Evolutionary conservation across 495 filamentous ascomycete species (phyloP).

Genomic region (Apiosordaria backusii): DNA sequence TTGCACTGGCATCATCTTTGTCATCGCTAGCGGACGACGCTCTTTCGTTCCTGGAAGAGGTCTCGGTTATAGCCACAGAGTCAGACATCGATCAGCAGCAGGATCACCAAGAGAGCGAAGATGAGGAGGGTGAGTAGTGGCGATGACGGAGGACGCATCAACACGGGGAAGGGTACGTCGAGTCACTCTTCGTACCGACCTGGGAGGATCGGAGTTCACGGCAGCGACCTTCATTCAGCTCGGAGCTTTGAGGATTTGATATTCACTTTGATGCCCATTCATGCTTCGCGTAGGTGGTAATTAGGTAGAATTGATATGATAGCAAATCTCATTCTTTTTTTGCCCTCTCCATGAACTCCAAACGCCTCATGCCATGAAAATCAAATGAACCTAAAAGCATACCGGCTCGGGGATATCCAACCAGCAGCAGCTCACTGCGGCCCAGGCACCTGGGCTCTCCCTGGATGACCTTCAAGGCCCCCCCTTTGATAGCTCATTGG

Average conservation of each 20-base stretch:
- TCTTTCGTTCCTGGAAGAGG: not conserved
- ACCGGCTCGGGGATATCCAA: not conserved
- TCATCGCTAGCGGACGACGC: not conserved
- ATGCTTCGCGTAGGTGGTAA: not conserved
- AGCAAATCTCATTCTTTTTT: not conserved
- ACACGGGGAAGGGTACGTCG: not conserved
- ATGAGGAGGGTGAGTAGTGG: not conserved
- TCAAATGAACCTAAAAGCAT: not conserved
- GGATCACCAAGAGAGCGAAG: not conserved
- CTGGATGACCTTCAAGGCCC: not conserved
- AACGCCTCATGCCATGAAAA: not conserved
- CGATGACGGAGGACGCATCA: not conserved
- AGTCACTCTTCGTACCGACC: not conserved
- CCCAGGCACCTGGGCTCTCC: not conserved
- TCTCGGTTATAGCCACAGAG: not conserved
- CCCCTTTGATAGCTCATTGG: not conserved
- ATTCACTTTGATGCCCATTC: too few relatives aligned
- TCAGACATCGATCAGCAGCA: not conserved
- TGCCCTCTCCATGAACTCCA: not conserved
- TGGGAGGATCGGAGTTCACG: not conserved
- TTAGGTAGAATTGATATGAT: too few relatives aligned
- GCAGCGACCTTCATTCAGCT: too few relatives aligned
- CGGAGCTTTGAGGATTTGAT: too few relatives aligned
- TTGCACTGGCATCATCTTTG: not conserved
- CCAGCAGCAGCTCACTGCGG: not conserved